A percentile compares a stretch with the other conserved stretches of the same genome.
Evolutionary conservation across 2,329 filamentous ascomycete species (phyloP).

Genomic region (Nemania abortiva): DNA sequence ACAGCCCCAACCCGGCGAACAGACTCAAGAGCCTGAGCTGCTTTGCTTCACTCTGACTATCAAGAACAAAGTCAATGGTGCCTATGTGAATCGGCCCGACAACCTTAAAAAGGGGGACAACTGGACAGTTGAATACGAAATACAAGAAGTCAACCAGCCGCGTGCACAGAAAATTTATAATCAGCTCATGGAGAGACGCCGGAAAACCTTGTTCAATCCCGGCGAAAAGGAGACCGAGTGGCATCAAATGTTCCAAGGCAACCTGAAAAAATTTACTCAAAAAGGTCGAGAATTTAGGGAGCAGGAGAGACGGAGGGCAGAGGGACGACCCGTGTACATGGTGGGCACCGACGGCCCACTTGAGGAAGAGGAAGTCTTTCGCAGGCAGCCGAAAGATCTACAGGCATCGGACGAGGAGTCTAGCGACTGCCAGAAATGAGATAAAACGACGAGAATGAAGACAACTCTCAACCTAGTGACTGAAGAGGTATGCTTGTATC

Average conservation of each 20-base stretch:
- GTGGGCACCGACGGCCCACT: constrained; percentile 50
- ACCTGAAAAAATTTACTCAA: constrained; percentile 57
- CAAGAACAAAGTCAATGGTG: constrained; percentile 77
- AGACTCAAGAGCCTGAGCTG: constrained; percentile 55
- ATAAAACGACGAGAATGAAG: background rate
- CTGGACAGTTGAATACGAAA: constrained; percentile 84
- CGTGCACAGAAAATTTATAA: constrained; percentile 66
- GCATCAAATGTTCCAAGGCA: constrained; percentile 62
- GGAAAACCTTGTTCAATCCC: constrained; percentile 59
- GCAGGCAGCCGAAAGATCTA: constrained; percentile 19
- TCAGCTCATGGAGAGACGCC: constrained; percentile 68
- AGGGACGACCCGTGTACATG: constrained; percentile 60
- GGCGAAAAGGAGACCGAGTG: constrained; percentile 57
- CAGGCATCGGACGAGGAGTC: constrained; percentile 3
- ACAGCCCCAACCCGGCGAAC: constrained; percentile 20
- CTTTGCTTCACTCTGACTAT: constrained; percentile 79
- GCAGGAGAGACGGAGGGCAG: constrained; percentile 64
- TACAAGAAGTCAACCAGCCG: constrained; percentile 69
- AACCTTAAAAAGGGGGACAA: constrained; percentile 56
- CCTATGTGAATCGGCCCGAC: constrained; percentile 71
- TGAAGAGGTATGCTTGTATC: background rate
- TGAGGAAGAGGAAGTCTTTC: constrained; percentile 31
- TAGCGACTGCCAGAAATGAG: background rate
- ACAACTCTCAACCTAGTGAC: background rate
- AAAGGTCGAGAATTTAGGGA: constrained; percentile 71